Evolutionary conservation across 1,284 basidiomycete genomes (phyloP).

Genomic region (Heimioporus retisporus): DNA sequence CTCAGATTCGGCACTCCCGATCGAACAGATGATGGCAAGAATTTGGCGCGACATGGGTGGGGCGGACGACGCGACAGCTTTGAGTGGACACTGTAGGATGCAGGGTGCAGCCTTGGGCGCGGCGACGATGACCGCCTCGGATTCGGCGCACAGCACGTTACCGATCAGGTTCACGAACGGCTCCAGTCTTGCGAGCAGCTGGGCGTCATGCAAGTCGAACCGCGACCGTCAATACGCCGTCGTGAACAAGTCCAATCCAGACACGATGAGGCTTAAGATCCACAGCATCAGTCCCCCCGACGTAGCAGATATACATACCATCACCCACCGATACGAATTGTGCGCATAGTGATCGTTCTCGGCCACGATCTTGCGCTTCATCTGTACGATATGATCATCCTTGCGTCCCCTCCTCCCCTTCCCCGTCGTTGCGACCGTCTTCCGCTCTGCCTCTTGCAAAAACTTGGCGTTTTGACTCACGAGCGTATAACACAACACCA

Average conservation of each 20-base stretch:
- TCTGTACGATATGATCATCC: constrained; percentile 80
- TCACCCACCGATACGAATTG: constrained; percentile 81
- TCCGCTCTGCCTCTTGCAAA: constrained; percentile 65
- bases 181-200: constrained; percentile 84
- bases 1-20: constrained; percentile 92
- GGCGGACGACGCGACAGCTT: constrained; percentile 80
- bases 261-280: constrained; percentile 84
- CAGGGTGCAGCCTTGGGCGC: constrained; percentile 88
- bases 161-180: constrained; percentile 91
- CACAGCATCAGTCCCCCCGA: constrained; percentile 6
- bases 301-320: not conserved
- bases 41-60: constrained; percentile 91
- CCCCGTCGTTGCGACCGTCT: constrained; percentile 33
- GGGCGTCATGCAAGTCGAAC: constrained; percentile 85
- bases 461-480: constrained; percentile 94
- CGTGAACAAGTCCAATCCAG: constrained; percentile 94
- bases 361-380: constrained; percentile 71
- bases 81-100: constrained; percentile 89
- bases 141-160: constrained; percentile 92
- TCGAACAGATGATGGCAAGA: constrained; percentile 86
- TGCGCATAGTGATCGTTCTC: constrained; percentile 81
- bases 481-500: constrained; percentile 91
- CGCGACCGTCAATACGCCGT: constrained; percentile 89
- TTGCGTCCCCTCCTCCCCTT: constrained; percentile 51
- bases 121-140: constrained; percentile 80